These are phyloP conservation scores for Scutellaria galericulata DNA, from an alignment of 257 asterid species.

Conservation along the genomic window DNA sequence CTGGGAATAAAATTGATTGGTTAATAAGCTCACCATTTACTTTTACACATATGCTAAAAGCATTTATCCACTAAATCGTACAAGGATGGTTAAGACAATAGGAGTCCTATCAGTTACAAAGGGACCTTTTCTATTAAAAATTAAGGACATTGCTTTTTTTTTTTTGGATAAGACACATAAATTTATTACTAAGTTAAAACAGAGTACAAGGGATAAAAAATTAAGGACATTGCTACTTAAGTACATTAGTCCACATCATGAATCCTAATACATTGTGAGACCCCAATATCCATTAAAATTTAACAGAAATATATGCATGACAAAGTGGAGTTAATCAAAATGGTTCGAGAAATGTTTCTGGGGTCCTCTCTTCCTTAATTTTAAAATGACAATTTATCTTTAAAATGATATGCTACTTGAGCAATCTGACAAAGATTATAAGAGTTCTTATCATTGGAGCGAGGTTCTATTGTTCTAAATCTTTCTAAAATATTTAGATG, in stretches of 20 bases:
- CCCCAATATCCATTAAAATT: neutral
- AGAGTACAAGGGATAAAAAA: neutral
- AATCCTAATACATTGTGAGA: conserved; percentile 10
- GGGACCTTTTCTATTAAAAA: neutral
- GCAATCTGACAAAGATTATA: neutral
- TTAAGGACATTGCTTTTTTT: neutral
- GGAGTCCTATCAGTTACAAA: neutral
- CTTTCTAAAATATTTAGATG: conserved; percentile 1
- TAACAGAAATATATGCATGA: neutral
- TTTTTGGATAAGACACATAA: too few species aligned
- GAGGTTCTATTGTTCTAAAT: neutral
- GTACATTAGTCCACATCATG: neutral
- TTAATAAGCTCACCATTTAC: neutral
- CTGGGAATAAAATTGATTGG: neutral
- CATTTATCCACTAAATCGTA: neutral
- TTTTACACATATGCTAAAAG: neutral
- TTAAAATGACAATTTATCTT: neutral
- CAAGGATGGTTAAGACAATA: neutral
- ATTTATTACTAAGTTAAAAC: too few species aligned
- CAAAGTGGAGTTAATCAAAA: conserved; percentile 6
- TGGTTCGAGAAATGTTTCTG: neutral
- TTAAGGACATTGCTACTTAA: neutral
- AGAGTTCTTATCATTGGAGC: neutral
- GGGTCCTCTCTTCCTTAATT: neutral
- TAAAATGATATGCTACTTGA: neutral